phyloP scores from a whole-genome alignment of 345 rosid species.

The Kernera saxatilis region DNA sequence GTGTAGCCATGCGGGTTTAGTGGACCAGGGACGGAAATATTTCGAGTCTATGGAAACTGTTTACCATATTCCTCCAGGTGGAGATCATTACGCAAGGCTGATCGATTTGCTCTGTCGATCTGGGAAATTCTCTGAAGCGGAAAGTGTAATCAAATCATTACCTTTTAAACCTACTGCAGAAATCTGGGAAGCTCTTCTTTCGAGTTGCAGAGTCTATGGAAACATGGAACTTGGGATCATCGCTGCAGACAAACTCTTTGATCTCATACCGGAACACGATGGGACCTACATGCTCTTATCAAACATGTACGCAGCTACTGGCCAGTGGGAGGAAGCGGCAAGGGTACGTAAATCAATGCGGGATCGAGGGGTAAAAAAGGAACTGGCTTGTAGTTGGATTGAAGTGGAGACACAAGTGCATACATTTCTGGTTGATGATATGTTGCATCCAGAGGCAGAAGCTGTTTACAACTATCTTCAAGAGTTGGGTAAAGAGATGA shows the following conservation, averaged over 20 bases:
- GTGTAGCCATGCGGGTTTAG: constrained; percentile 37
- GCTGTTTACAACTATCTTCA: constrained; percentile 32
- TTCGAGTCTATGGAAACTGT: constrained; percentile 25
- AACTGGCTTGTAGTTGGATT: constrained; percentile 35
- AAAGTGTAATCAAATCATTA: constrained; percentile 20
- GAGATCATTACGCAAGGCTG: constrained; percentile 34
- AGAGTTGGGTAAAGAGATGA: constrained; percentile 23
- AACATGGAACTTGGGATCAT: constrained; percentile 35
- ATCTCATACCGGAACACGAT: constrained; percentile 35
- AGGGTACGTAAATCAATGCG: constrained; percentile 34
- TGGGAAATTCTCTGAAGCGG: constrained; percentile 33
- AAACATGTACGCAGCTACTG: constrained; percentile 31
- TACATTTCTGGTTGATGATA: constrained; percentile 31
- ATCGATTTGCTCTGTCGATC: constrained; percentile 34
- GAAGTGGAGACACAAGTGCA: constrained; percentile 29
- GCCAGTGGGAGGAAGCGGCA: constrained; percentile 31
- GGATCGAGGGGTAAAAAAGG: constrained; percentile 35
- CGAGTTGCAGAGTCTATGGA: constrained; percentile 35
- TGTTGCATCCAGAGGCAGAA: constrained; percentile 29
- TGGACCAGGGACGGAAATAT: constrained; percentile 26
- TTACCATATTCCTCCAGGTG: constrained; percentile 27
- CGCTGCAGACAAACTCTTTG: constrained; percentile 32
- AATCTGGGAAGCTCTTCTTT: constrained; percentile 38
- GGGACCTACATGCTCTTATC: constrained; percentile 37
- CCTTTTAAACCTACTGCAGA: constrained; percentile 30